A percentile compares a stretch with the other conserved stretches of the same genome.
Evolutionary conservation across 768 basidiomycete species (phyloP).

Genomic region (Lactifluus pinguis): DNA sequence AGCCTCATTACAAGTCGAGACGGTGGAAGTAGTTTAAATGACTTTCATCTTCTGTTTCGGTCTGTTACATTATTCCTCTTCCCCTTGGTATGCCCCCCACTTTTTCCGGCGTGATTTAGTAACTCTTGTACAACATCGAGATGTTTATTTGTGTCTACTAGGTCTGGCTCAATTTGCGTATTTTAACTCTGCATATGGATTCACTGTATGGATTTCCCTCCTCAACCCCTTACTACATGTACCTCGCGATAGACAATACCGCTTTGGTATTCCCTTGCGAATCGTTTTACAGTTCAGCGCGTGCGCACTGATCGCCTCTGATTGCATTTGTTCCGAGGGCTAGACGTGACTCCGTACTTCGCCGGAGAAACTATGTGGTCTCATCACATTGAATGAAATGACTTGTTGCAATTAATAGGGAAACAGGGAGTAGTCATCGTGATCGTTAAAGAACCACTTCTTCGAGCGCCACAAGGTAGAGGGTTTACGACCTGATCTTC

Average conservation of each 20-base stretch:
- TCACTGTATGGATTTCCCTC: constrained; percentile 3
- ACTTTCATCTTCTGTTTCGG: neutral
- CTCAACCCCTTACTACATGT: neutral
- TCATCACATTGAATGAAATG: neutral
- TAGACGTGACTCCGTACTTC: no score
- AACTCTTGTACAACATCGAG: no score
- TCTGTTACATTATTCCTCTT: no score
- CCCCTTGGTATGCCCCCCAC: no score
- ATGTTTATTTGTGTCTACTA: no score
- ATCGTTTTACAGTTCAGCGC: neutral
- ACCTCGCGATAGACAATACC: constrained; percentile 7
- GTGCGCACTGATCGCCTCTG: constrained; percentile 1
- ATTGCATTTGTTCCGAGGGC: neutral
- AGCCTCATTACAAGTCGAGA: constrained; percentile 9
- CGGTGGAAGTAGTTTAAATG: constrained; percentile 9
- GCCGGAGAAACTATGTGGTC: neutral
- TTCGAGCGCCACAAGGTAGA: constrained; percentile 8
- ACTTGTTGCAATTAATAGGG: neutral
- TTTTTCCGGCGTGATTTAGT: no score
- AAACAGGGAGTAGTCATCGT: neutral
- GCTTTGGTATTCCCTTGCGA: neutral
- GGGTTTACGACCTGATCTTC: constrained; percentile 8
- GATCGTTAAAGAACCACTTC: neutral
- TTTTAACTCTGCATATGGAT: constrained; percentile 5
- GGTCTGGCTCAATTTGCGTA: neutral